Percentiles rank a stretch among this genome's conserved stretches.
Evolutionary conservation across 345 rosid species (phyloP).

Genomic region (Anastatica hierochuntica): DNA sequence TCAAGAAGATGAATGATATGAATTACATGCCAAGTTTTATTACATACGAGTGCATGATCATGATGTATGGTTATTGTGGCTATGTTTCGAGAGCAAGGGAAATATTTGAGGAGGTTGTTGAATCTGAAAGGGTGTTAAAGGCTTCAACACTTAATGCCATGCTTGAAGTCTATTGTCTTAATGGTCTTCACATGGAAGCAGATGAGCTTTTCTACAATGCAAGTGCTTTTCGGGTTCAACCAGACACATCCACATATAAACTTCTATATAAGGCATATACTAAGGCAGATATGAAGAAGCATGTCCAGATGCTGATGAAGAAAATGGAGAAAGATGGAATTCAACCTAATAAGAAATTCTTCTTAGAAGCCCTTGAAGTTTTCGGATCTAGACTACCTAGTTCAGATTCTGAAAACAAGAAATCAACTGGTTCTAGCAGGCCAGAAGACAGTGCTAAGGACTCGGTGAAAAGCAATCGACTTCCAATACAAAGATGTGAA

Average conservation of each 20-base stretch:
- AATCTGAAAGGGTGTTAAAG: conserved; percentile 45
- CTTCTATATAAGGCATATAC: conserved; percentile 80
- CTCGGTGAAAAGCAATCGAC: conserved; percentile 3
- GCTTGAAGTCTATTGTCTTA: conserved; percentile 80
- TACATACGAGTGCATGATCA: conserved; percentile 76
- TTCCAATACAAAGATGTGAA: neutral
- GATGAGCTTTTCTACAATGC: conserved; percentile 45
- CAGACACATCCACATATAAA: conserved; percentile 65
- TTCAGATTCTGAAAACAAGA: conserved; percentile 25
- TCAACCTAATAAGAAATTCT: conserved; percentile 75
- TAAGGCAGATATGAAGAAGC: conserved; percentile 64
- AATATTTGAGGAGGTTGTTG: conserved; percentile 45
- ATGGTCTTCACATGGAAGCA: conserved; percentile 63
- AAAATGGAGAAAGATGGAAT: conserved; percentile 74
- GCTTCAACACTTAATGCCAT: conserved; percentile 67
- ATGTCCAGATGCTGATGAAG: conserved; percentile 48
- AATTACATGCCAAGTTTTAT: conserved; percentile 54
- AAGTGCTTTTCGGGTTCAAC: conserved; percentile 30
- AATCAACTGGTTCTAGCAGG: conserved; percentile 14
- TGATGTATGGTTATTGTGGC: conserved; percentile 70
- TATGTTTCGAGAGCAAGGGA: conserved; percentile 65
- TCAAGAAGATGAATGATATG: conserved; percentile 58
- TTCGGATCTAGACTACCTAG: conserved; percentile 35
- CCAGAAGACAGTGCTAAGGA: conserved; percentile 1
- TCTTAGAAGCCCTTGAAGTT: conserved; percentile 68